phyloP scores from a whole-genome alignment of 345 rosid species.

The Eucalyptus pauciflora region DNA sequence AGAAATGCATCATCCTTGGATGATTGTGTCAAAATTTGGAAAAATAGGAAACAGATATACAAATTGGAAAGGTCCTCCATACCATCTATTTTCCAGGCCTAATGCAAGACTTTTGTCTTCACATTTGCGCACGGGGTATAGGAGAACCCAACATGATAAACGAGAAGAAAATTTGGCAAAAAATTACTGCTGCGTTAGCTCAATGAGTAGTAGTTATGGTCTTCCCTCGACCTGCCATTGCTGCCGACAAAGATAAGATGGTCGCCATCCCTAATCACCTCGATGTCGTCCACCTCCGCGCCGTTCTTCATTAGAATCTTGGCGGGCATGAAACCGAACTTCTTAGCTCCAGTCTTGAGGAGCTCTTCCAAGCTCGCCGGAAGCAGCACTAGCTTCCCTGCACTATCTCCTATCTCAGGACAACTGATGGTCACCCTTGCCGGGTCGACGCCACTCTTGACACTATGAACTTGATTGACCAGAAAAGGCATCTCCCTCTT shows the following conservation, averaged over 20 bases:
- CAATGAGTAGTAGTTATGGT: neutral
- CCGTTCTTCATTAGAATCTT: slow-evolving; percentile 10
- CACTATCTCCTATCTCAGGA: slow-evolving; percentile 8
- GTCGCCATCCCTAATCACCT: slow-evolving; percentile 26
- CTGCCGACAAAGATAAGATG: neutral
- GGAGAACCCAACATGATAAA: neutral
- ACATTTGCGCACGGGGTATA: neutral
- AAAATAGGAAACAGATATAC: neutral
- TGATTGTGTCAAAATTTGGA: neutral
- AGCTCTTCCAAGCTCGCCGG: slow-evolving; percentile 16
- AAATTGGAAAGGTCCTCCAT: neutral
- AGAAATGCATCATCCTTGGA: neutral
- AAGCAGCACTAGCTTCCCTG: slow-evolving; percentile 17
- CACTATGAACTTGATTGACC: neutral
- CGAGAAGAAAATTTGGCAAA: neutral
- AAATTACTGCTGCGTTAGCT: neutral
- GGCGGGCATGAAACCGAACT: slow-evolving; percentile 5
- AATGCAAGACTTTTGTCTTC: neutral
- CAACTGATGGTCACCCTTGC: slow-evolving; percentile 21
- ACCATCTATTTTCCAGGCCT: neutral
- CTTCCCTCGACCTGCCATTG: neutral
- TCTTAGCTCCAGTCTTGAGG: slow-evolving; percentile 7
- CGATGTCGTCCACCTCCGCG: slow-evolving; percentile 24
- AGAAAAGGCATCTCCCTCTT: slow-evolving; percentile 17
- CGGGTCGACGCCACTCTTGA: neutral